These are phyloP conservation scores for Vitis hybrid DNA, from an alignment of 177 flowering plant genomes.

Conservation along the genomic window DNA sequence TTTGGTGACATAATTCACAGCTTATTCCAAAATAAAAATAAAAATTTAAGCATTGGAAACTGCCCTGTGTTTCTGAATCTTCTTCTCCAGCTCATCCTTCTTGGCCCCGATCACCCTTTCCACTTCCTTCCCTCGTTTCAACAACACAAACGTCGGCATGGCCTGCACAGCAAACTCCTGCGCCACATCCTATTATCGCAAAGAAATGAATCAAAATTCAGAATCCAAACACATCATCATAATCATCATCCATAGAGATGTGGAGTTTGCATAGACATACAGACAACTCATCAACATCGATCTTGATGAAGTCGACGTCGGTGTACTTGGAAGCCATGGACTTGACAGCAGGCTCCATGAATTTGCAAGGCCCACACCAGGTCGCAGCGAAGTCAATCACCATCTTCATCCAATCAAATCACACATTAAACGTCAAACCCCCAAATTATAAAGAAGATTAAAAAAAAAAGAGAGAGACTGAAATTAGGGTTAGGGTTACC, in stretches of 20 bases:
- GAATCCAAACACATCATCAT: background rate
- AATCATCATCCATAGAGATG: background rate
- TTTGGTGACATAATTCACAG: no score
- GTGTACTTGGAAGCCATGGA: conserved; percentile 45
- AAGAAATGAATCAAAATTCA: background rate
- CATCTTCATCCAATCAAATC: conserved; percentile 33
- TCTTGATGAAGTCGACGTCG: conserved; percentile 60
- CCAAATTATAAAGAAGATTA: background rate
- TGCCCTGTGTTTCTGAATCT: conserved; percentile 42
- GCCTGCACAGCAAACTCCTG: conserved; percentile 62
- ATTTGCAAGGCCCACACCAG: conserved; percentile 81
- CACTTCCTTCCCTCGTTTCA: conserved; percentile 71
- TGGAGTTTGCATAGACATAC: conserved; percentile 25
- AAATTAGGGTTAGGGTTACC: conserved; percentile 25
- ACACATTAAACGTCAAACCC: background rate
- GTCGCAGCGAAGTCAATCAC: conserved; percentile 70
- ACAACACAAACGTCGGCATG: conserved; percentile 84
- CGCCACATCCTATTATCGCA: conserved; percentile 47
- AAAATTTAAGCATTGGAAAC: background rate
- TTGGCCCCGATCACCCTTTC: conserved; percentile 75
- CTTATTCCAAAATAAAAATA: no score
- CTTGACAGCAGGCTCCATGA: conserved; percentile 49
- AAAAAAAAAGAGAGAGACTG: background rate
- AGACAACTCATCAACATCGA: conserved; percentile 71
- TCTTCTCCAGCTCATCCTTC: conserved; percentile 70